A percentile compares a stretch with the other conserved stretches of the same genome.
phyloP scores from a whole-genome alignment of 805 yeast species.

The Starmerella floricola region DNA sequence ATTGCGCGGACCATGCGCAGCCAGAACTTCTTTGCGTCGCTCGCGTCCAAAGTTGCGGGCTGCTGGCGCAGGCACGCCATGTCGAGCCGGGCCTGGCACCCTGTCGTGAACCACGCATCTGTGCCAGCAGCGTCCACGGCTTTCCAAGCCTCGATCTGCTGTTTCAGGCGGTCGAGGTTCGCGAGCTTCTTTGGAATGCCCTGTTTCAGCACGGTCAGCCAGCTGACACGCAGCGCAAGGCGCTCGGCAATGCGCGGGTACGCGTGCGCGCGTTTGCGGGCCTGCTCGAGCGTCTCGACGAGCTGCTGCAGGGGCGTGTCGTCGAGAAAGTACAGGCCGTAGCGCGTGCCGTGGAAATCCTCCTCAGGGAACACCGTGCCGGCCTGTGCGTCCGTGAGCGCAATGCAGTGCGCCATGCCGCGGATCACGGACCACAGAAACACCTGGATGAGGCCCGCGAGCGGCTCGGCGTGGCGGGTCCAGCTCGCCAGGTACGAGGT shows the following conservation, averaged over 20 bases:
- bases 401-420: conserved; percentile 16
- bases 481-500: too few relatives aligned
- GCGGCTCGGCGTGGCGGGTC: not conserved
- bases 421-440: conserved; percentile 24
- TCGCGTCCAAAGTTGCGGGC: not conserved
- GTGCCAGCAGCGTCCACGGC: not conserved
- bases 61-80: conserved; percentile 9
- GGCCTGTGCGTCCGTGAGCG: conserved; percentile 16
- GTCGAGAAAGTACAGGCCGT: conserved; percentile 40
- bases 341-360: conserved; percentile 34
- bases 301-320: conserved; percentile 18
- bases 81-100: conserved; percentile 13
- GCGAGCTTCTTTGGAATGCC: conserved; percentile 14
- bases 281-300: conserved; percentile 21
- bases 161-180: conserved; percentile 12
- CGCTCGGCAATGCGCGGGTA: conserved; percentile 52
- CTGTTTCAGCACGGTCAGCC: conserved; percentile 23
- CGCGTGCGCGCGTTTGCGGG: conserved; percentile 38
- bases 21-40: conserved; percentile 22
- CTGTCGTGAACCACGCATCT: conserved; percentile 8
- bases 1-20: conserved; percentile 16
- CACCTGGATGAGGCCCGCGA: conserved; percentile 17
- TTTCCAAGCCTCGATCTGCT: conserved; percentile 8
- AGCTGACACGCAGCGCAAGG: conserved; percentile 16
- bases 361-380: conserved; percentile 27